phyloP scores from a whole-genome alignment of 257 asterid species.

The Solanum pimpinellifolium region DNA sequence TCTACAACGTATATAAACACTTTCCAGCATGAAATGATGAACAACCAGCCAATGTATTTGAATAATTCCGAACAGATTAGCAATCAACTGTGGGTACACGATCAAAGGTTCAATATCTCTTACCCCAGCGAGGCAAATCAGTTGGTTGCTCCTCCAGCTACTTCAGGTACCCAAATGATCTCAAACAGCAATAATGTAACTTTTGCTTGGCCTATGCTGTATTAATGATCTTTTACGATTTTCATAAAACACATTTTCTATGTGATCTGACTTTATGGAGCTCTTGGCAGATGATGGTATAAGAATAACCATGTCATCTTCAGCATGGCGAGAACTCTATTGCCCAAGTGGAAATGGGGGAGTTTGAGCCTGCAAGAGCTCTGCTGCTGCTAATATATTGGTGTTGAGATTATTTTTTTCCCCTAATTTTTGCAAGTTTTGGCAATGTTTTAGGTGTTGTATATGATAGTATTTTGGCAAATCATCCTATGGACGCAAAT shows the following conservation, averaged over 20 bases:
- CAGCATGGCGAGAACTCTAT: constrained; percentile 59
- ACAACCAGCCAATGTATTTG: constrained; percentile 26
- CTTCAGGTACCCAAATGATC: constrained; percentile 58
- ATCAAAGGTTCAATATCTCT: constrained; percentile 26
- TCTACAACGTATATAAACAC: not conserved
- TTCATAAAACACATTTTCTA: constrained; percentile 6
- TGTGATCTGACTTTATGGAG: constrained; percentile 32
- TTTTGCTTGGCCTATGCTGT: constrained; percentile 15
- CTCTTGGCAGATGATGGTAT: constrained; percentile 79
- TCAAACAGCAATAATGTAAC: constrained; percentile 12
- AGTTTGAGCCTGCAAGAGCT: constrained; percentile 92
- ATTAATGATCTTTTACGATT: constrained; percentile 4
- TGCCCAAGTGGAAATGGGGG: constrained; percentile 85
- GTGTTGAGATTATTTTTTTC: constrained; percentile 1
- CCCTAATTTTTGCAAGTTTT: constrained; percentile 39
- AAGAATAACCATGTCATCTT: constrained; percentile 26
- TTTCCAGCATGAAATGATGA: constrained; percentile 4
- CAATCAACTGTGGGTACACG: constrained; percentile 36
- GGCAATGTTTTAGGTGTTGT: constrained; percentile 60
- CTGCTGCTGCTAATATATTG: constrained; percentile 27
- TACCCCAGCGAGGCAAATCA: constrained; percentile 28
- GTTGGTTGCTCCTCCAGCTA: constrained; percentile 21
- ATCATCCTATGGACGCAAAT: constrained; percentile 40
- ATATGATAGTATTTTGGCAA: constrained; percentile 26
- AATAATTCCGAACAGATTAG: constrained; percentile 12